Evolutionary conservation across 306 rosid genomes (phyloP).

Genomic region (Malus orientalis): DNA sequence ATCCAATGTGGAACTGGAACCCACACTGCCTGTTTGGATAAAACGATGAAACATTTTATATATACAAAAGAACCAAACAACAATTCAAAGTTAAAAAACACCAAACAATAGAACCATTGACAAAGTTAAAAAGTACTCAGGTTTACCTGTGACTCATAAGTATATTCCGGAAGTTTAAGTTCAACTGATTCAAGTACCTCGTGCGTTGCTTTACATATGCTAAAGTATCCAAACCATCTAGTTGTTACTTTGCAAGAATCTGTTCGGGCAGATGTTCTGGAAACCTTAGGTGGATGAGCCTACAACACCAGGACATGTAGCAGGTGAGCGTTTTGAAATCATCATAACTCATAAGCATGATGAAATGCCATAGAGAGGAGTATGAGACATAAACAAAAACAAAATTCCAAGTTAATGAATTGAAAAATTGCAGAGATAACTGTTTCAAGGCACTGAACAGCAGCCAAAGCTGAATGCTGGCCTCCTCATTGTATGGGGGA

Average conservation of each 20-base stretch:
- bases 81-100: neutral
- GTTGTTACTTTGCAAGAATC: conserved; percentile 70
- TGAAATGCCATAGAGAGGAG: neutral
- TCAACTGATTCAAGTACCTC: conserved; percentile 59
- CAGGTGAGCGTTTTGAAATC: conserved; percentile 7
- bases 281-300: conserved; percentile 61
- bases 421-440: neutral
- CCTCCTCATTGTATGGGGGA: too few species aligned
- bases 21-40: conserved; percentile 77
- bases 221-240: conserved; percentile 81
- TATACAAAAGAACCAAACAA: neutral
- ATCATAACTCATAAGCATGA: neutral
- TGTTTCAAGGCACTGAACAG: neutral
- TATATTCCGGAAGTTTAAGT: conserved; percentile 66
- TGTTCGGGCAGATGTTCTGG: conserved; percentile 58
- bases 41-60: conserved; percentile 7
- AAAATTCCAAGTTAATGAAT: neutral
- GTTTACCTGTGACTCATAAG: conserved; percentile 69
- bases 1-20: conserved; percentile 66
- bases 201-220: conserved; percentile 59
- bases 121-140: neutral
- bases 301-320: conserved; percentile 18
- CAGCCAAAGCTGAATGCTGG: too few species aligned
- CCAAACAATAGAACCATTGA: neutral
- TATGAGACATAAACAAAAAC: neutral